Percentiles rank a stretch among this genome's conserved stretches.
These are phyloP conservation scores for Apiotrichum sp. DNA, from an alignment of 1,284 basidiomycete species.

Conservation along the genomic window DNA sequence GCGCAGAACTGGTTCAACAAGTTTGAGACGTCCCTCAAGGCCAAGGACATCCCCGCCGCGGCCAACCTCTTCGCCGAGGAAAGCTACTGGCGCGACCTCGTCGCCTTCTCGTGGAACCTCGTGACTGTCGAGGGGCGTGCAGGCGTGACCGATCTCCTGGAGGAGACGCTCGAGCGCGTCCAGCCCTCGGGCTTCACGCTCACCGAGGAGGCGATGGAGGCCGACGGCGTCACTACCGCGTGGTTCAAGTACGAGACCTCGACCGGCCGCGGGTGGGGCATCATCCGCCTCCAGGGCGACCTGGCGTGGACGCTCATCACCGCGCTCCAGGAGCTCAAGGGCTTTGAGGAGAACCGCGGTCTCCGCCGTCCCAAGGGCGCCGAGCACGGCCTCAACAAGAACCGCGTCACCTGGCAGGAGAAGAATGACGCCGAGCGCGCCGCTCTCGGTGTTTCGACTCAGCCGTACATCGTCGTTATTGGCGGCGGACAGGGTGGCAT, in stretches of 20 bases:
- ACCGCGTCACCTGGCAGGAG: constrained; percentile 21
- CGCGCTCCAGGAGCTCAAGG: constrained; percentile 53
- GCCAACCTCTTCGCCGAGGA: constrained; percentile 67
- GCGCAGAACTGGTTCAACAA: constrained; percentile 11
- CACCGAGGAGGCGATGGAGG: constrained; percentile 29
- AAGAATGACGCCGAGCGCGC: constrained; percentile 28
- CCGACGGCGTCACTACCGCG: constrained; percentile 12
- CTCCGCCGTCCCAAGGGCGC: constrained; percentile 17
- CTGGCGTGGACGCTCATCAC: constrained; percentile 55
- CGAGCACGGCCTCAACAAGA: constrained; percentile 15
- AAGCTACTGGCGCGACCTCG: constrained; percentile 55
- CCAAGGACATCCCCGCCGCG: constrained; percentile 77
- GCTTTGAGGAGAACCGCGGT: constrained; percentile 48
- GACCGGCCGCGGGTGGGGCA: constrained; percentile 29
- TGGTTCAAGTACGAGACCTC: constrained; percentile 46
- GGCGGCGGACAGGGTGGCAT: constrained; percentile 26
- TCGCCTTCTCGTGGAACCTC: constrained; percentile 59
- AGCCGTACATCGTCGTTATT: constrained; percentile 24
- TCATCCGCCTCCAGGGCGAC: constrained; percentile 44
- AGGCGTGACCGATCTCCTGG: constrained; percentile 25
- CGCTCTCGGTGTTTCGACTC: constrained; percentile 13
- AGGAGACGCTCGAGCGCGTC: constrained; percentile 2
- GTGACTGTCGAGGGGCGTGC: constrained; percentile 53
- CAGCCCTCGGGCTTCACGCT: constrained; percentile 4
- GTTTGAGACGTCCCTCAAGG: constrained; percentile 9